Evolutionary conservation across 1,284 basidiomycete genomes (phyloP).

Genomic region (Ustilago trichophora): DNA sequence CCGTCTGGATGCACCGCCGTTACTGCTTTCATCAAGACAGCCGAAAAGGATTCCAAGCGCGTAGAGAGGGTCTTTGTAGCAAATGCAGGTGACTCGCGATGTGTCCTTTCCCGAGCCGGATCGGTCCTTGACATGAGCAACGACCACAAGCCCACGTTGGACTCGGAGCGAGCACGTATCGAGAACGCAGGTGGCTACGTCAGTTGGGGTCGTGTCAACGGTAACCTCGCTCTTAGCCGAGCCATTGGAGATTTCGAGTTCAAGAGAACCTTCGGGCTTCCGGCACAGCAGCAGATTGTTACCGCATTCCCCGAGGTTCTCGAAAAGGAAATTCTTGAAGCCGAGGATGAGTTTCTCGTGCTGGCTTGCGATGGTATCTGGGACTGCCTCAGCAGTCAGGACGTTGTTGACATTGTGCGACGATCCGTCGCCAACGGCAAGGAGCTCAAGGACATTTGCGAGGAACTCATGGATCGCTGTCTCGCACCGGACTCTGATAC

Average conservation of each 20-base stretch:
- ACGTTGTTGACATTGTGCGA: constrained; percentile 89
- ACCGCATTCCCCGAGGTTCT: constrained; percentile 93
- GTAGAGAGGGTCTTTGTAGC: constrained; percentile 70
- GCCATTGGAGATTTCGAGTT: constrained; percentile 99
- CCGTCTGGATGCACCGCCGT: constrained; percentile 98
- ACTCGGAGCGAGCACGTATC: constrained; percentile 85
- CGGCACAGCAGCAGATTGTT: constrained; percentile 91
- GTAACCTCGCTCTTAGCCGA: constrained; percentile 92
- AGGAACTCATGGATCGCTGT: constrained; percentile 91
- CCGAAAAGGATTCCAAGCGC: constrained; percentile 15
- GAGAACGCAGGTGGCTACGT: constrained; percentile 94
- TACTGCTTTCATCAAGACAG: constrained; percentile 71
- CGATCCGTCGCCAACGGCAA: constrained; percentile 83
- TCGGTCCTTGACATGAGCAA: constrained; percentile 86
- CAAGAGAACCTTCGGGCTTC: constrained; percentile 87
- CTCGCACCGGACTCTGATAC: constrained; percentile 91
- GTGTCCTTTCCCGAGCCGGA: constrained; percentile 86
- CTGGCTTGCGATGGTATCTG: constrained; percentile 99
- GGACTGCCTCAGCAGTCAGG: constrained; percentile 94
- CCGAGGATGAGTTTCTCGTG: constrained; percentile 93
- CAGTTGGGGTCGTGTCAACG: constrained; percentile 96
- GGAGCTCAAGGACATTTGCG: constrained; percentile 81
- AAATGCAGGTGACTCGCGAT: constrained; percentile 95
- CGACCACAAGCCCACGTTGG: constrained; percentile 95
- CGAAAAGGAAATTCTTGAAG: constrained; percentile 77